Percentiles rank a stretch among this genome's conserved stretches.
Conservation (phyloP, 2,329 filamentous ascomycete species). For the Paraphoma chrysanthemicola region DNA sequence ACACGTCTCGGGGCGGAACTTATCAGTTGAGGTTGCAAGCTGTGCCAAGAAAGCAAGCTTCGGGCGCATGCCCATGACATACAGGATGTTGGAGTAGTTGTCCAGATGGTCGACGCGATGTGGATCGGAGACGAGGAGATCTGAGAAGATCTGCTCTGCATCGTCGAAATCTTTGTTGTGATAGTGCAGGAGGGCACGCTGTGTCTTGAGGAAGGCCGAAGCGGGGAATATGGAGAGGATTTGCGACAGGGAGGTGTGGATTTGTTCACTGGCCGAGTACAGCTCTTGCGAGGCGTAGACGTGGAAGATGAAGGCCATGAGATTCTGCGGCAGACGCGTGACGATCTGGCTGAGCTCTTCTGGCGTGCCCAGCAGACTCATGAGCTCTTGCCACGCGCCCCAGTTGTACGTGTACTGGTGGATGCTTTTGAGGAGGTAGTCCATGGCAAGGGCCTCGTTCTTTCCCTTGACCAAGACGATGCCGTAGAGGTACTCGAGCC, state of each 20-base stretch:
- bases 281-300: slow-evolving; percentile 90
- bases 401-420: slow-evolving; percentile 94
- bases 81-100: slow-evolving; percentile 96
- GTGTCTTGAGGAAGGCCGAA: slow-evolving; percentile 89
- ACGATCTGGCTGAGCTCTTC: slow-evolving; percentile 83
- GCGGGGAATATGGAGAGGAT: slow-evolving; percentile 84
- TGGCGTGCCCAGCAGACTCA: slow-evolving; percentile 75
- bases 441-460: slow-evolving; percentile 83
- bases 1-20: slow-evolving; percentile 95
- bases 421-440: slow-evolving; percentile 87
- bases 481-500: slow-evolving; percentile 92
- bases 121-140: slow-evolving; percentile 72
- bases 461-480: slow-evolving; percentile 90
- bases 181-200: slow-evolving; percentile 85
- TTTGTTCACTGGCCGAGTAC: slow-evolving; percentile 80
- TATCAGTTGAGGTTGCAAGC: slow-evolving; percentile 88
- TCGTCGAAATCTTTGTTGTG: slow-evolving; percentile 81
- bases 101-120: slow-evolving; percentile 87
- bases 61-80: slow-evolving; percentile 85
- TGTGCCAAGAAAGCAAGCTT: slow-evolving; percentile 94
- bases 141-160: slow-evolving; percentile 68
- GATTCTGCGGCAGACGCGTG: slow-evolving; percentile 80
- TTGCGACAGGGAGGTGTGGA: slow-evolving; percentile 77
- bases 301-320: slow-evolving; percentile 94
- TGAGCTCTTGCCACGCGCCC: slow-evolving; percentile 95